Evolutionary conservation across 768 basidiomycete genomes (phyloP), one percentile per base, ranked within the genome.

Genomic region (Suillus lakei): DNA sequence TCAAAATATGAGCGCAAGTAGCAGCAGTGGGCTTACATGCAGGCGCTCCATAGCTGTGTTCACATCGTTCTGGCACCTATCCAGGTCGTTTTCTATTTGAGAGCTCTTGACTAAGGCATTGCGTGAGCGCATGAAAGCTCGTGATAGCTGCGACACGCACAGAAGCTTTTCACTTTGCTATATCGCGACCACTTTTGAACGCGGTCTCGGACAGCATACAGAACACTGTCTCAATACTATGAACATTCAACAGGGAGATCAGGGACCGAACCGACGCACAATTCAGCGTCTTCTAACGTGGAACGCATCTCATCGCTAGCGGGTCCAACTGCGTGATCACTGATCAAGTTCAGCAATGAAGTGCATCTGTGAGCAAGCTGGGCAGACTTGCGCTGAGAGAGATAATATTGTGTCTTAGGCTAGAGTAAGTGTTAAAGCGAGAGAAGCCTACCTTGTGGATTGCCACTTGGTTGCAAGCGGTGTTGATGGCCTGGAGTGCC

Each of bases 11-110:
- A 32, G 43, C 18, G 16, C 21, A 36, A 60, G 4, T 15, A 43
- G 65, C 34, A 43, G 39, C 44, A 23, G 51, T 68, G 48, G 26
- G 69, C 77, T 50, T 64, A 85, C 86, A 60, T 85, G 77, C 66
- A 86, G 79, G 36, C 77, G 72, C 39, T 77, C 76, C 67, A 85
- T 78, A 7, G 81, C 80, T 9, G 69, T 70, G 23, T 83, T 73
- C 34, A 87, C 73, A 23, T 86, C 83, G 18, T 70, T 69, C 41
- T 80, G 71, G 64, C 81, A 86, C 61, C 71, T 73, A 48, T 82
- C 80, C 43, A 87, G 77, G 7, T 81, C 81, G n/a, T 80, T 74
- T 59, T 76, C 80, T 43, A 87, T 85, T 26, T 85, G 83, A 2
- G 72, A 71, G 32, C 74, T 82, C 62, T 79, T 85, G 36, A 83